phyloP scores from a whole-genome alignment of 305 asterid species.

The Solanum hybrid region DNA sequence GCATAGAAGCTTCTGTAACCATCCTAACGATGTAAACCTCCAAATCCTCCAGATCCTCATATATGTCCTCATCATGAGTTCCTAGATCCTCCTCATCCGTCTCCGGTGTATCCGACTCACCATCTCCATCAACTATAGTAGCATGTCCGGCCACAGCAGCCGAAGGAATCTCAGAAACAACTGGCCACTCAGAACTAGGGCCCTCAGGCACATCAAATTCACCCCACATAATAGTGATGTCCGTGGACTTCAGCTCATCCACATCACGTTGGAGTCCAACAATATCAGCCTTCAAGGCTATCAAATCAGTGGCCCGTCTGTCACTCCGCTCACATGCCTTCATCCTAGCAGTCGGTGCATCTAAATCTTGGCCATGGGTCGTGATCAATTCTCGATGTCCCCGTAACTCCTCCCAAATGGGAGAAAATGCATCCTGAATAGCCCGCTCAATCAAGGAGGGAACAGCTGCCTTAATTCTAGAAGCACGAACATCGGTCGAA shows the following conservation, averaged over 20 bases:
- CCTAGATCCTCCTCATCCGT: not conserved
- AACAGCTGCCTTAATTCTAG: not conserved
- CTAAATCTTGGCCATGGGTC: not conserved
- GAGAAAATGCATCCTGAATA: not conserved
- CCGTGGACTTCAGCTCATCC: not conserved
- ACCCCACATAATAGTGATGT: not conserved
- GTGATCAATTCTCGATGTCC: not conserved
- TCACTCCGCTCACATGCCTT: not conserved
- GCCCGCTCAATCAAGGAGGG: not conserved
- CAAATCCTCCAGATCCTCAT: not conserved
- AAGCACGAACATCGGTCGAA: not conserved
- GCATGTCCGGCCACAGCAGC: not conserved
- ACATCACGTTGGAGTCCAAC: not conserved
- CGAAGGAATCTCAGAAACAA: not conserved
- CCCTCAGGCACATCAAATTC: not conserved
- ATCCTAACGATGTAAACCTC: not conserved
- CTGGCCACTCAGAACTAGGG: not conserved
- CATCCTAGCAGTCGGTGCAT: not conserved
- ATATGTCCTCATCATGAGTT: not conserved
- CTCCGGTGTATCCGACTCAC: not conserved
- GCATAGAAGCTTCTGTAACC: not conserved
- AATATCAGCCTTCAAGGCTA: not conserved
- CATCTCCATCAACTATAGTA: not conserved
- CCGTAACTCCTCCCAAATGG: not conserved
- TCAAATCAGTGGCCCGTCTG: not conserved